Evolutionary conservation across 2,329 filamentous ascomycete species (phyloP).

Genomic region (Hawksworthiomyces lignivorus): DNA sequence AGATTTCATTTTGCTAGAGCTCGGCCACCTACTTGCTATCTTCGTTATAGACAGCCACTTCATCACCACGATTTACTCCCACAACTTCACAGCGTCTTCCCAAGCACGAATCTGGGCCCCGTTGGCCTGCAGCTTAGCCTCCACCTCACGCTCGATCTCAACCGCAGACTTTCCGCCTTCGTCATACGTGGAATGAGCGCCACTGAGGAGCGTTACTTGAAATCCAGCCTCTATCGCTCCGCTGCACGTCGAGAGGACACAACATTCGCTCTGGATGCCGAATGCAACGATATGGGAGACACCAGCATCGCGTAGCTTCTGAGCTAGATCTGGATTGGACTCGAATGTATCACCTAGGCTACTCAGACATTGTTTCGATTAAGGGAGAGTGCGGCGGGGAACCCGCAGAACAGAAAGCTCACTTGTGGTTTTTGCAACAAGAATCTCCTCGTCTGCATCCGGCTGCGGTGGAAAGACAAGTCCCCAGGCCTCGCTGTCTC

Average conservation of each 20-base stretch:
- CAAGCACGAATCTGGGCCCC: slow-evolving; percentile 19
- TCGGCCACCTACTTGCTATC: too few relatives aligned
- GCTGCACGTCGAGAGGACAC: slow-evolving; percentile 21
- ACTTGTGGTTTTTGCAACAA: slow-evolving; percentile 23
- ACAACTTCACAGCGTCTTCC: slow-evolving; percentile 12
- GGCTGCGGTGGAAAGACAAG: slow-evolving; percentile 21
- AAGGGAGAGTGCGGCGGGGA: too few relatives aligned
- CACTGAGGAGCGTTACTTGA: slow-evolving; percentile 20
- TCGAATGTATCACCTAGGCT: slow-evolving; percentile 21
- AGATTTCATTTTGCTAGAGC: too few relatives aligned
- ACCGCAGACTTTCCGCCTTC: slow-evolving; percentile 15
- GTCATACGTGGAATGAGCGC: slow-evolving; percentile 26
- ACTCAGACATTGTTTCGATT: too few relatives aligned
- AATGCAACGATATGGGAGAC: slow-evolving; percentile 20
- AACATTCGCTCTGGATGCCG: slow-evolving; percentile 26
- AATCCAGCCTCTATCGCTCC: slow-evolving; percentile 23
- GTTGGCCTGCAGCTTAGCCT: slow-evolving; percentile 15
- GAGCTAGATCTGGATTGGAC: slow-evolving; percentile 22
- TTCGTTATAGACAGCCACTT: too few relatives aligned
- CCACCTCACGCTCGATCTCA: slow-evolving; percentile 23
- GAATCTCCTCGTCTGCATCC: slow-evolving; percentile 16
- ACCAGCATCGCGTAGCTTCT: slow-evolving; percentile 15
- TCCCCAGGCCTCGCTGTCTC: slow-evolving; percentile 20
- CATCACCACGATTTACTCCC: too few relatives aligned
- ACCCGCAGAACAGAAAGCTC: slow-evolving; percentile 1